Evolutionary conservation across 495 filamentous ascomycete species (phyloP), one percentile per base, ranked within the genome.

Genomic region (Lasiosphaeria miniovina): DNA sequence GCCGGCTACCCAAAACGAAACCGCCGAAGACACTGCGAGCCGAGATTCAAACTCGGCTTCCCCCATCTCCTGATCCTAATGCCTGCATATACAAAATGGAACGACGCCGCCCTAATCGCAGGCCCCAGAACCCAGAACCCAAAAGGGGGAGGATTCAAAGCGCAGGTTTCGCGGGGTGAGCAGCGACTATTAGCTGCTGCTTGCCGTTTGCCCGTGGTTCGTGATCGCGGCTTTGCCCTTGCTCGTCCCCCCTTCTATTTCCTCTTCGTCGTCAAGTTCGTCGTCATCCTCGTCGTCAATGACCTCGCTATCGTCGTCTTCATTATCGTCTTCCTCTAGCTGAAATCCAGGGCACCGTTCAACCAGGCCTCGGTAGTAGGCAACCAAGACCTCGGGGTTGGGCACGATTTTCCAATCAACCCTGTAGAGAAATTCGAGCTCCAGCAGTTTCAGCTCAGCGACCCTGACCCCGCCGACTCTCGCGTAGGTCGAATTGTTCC

Each of bases 321-420:
- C 64, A 1, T 61, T 62, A 17, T 63, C 61, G 8, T 64, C 67
- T 12, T 61, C 59, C 31, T 59, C 61, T 24, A 84, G 62, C 33
- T 60, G 49, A 55, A 81, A 83, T 7, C 75, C 75, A 4, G 71
- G 70, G 40, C 76, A 78, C 6, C 82, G 75, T 52, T 77, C 90
- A 31, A 96, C 88, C 31, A 98, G 74, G 38, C 90, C 94, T 62
- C 83, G 81, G 69, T 98, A 98, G 65, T 98, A 98, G 54, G 96
- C 92, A 49, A 88, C 90, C 50, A 98, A 74, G 4, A 94, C 87
- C 69, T 98, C 95, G 5, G 93, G 91, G 62, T 93, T 89, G 14
- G 94, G 94, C 9, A 98, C 93, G 66, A 98, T 98, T 57, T 88
- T 88, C 94, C 94, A 98, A 59, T 96, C 89, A 34, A 98, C 88